These are phyloP conservation scores for Pseudogymnoascus sp. DNA, from an alignment of 2,329 filamentous ascomycete genomes.

Conservation along the genomic window DNA sequence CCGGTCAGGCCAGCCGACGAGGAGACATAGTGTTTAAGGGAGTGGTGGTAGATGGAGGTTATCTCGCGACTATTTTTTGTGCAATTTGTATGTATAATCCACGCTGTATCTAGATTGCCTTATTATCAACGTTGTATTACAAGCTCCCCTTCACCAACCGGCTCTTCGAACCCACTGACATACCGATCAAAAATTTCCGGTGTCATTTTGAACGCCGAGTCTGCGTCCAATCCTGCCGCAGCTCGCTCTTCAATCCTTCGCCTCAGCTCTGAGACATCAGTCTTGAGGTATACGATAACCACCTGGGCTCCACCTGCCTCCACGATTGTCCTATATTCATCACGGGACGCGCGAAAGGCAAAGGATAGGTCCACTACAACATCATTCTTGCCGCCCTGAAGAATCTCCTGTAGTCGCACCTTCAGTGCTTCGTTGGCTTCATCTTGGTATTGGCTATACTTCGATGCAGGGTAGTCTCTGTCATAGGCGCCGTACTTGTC, in stretches of 20 bases:
- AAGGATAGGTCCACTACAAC: background rate
- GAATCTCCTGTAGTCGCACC: background rate
- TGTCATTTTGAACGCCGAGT: background rate
- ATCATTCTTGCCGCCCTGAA: background rate
- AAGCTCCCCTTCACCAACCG: background rate
- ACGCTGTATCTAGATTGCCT: background rate
- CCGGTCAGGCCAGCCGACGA: conserved; percentile 17
- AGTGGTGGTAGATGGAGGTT: background rate
- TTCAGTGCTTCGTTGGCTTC: conserved; percentile 3
- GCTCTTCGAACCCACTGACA: background rate
- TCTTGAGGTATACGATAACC: background rate
- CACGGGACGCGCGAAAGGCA: background rate
- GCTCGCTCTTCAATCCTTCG: background rate
- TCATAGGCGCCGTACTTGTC: background rate
- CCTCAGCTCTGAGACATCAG: background rate
- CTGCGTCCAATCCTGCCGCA: background rate
- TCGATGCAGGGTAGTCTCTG: background rate
- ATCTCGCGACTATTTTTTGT: background rate
- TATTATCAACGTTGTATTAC: background rate
- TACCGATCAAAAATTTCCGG: background rate
- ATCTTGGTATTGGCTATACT: background rate
- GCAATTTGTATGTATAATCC: background rate
- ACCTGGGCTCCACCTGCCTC: background rate
- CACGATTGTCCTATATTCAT: background rate
- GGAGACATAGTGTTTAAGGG: background rate